Evolutionary conservation across 78 protist genomes (phyloP).

Genomic region (Mastigamoeba balamuthi): DNA sequence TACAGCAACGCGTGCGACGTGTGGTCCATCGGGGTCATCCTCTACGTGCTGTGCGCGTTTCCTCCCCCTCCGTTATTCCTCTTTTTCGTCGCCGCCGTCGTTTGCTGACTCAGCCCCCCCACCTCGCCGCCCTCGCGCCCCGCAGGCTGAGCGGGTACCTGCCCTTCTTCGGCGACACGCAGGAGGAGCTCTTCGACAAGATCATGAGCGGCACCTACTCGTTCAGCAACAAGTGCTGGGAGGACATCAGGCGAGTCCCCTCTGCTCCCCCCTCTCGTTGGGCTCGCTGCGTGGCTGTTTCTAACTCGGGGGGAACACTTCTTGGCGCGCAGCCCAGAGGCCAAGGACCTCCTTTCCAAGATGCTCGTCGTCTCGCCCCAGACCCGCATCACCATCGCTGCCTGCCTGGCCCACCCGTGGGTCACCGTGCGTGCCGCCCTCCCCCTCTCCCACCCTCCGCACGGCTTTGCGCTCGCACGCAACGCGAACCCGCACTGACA

Average conservation of each 20-base stretch:
- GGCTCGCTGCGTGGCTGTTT: too few species aligned
- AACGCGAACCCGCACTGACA: too few species aligned
- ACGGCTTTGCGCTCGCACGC: too few species aligned
- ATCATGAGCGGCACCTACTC: background rate
- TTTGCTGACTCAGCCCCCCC: background rate
- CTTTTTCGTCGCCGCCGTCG: background rate
- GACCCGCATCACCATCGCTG: constrained; percentile 28
- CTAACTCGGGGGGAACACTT: background rate
- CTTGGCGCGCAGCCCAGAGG: constrained; percentile 1
- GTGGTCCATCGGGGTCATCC: constrained; percentile 68
- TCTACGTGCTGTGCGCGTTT: constrained; percentile 30
- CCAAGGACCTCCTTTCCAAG: constrained; percentile 41
- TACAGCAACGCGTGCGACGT: constrained; percentile 55
- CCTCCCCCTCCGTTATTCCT: constrained; percentile 7
- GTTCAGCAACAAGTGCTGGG: background rate
- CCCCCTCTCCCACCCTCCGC: too few species aligned
- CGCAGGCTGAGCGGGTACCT: background rate
- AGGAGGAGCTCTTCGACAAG: background rate
- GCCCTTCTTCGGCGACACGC: background rate
- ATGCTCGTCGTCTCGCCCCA: constrained; percentile 34
- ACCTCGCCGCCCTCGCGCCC: background rate
- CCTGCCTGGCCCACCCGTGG: constrained; percentile 45
- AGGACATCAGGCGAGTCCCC: background rate
- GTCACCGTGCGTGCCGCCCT: constrained; percentile 25
- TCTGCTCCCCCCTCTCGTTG: background rate